Evolutionary conservation across 257 asterid genomes (phyloP).

Genomic region (Catharanthus roseus): DNA sequence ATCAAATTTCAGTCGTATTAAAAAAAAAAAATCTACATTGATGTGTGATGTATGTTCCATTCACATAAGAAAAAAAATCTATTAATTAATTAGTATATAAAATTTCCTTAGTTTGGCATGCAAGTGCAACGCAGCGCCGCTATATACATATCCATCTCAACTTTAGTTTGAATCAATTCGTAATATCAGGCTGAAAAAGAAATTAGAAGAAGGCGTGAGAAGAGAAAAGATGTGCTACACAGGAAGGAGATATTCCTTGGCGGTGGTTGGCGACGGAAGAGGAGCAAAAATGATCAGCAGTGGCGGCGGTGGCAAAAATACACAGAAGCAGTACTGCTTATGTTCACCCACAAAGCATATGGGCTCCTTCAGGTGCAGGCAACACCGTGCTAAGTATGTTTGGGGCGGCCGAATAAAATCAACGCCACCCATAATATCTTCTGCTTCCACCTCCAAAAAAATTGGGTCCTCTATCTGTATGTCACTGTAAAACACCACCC

Average conservation of each 20-base stretch:
- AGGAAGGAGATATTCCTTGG: constrained; percentile 4
- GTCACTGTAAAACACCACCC: too few species aligned
- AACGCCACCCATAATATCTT: background rate
- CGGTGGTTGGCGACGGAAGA: background rate
- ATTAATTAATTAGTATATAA: background rate
- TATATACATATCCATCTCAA: too few species aligned
- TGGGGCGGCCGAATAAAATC: constrained; percentile 12
- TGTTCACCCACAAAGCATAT: constrained; percentile 28
- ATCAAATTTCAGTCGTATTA: too few species aligned
- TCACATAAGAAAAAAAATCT: too few species aligned
- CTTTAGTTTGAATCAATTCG: too few species aligned
- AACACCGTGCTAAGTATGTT: constrained; percentile 16
- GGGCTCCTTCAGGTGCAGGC: constrained; percentile 28
- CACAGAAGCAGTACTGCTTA: constrained; percentile 7
- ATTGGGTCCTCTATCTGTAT: background rate
- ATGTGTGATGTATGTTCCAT: too few species aligned
- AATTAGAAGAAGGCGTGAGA: background rate
- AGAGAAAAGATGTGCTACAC: constrained; percentile 9
- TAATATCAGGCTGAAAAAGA: too few species aligned
- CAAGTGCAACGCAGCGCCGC: background rate
- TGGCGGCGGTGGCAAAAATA: background rate
- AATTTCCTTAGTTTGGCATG: background rate
- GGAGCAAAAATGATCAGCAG: too few species aligned
- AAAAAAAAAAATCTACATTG: too few species aligned
- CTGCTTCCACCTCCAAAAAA: background rate